These are phyloP conservation scores for Hericium coralloides DNA, from an alignment of 768 basidiomycete genomes.

Conservation along the genomic window DNA sequence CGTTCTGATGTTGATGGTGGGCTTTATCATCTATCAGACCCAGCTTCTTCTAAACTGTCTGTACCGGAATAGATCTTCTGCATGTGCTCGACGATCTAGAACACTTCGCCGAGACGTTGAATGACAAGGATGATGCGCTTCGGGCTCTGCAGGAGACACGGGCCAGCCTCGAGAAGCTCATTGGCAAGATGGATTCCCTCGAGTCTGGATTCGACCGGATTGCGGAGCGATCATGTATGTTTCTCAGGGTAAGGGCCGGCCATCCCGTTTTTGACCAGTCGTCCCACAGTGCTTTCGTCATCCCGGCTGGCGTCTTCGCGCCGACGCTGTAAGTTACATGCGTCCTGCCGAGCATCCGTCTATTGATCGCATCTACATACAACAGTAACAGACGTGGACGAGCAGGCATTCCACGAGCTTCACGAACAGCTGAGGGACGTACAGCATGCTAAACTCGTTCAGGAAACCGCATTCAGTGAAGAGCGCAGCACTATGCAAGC, in stretches of 20 bases:
- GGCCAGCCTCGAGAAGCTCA: constrained; percentile 53
- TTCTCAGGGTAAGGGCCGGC: not conserved
- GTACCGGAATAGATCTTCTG: constrained; percentile 40
- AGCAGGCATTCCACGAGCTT: constrained; percentile 65
- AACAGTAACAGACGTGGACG: constrained; percentile 65
- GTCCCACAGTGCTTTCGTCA: constrained; percentile 56
- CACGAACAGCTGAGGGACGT: constrained; percentile 54
- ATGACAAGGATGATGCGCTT: constrained; percentile 35
- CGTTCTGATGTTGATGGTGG: constrained; percentile 65
- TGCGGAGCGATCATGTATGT: constrained; percentile 73
- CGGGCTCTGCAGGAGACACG: constrained; percentile 57
- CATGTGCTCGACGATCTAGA: constrained; percentile 60
- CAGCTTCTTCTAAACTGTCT: not conserved
- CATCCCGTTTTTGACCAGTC: constrained; percentile 4
- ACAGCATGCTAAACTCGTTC: constrained; percentile 46
- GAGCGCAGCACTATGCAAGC: constrained; percentile 45
- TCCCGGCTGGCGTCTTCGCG: constrained; percentile 63
- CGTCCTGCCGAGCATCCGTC: not conserved
- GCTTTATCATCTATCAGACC: constrained; percentile 11
- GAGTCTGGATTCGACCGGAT: constrained; percentile 80
- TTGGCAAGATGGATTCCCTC: constrained; percentile 71
- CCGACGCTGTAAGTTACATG: constrained; percentile 50
- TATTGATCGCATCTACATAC: not conserved
- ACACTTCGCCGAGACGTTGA: constrained; percentile 36
- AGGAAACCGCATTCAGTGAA: constrained; percentile 50